These are phyloP conservation scores for Pelagophyceae sp. DNA, from an alignment of 352 stramenopile species.

Conservation along the genomic window DNA sequence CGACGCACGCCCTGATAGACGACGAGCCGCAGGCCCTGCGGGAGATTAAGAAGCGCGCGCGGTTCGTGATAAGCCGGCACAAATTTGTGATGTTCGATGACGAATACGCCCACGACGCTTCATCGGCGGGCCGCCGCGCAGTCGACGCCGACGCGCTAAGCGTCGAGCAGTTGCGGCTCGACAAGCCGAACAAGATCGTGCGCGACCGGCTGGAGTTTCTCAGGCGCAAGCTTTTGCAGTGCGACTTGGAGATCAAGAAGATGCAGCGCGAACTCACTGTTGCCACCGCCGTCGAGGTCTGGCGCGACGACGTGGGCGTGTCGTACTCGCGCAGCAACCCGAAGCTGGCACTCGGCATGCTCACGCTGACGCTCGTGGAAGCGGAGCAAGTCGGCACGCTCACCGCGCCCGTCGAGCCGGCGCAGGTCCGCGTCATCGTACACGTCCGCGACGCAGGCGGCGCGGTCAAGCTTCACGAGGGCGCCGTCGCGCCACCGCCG, in stretches of 20 bases:
- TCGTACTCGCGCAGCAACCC: constrained; percentile 1
- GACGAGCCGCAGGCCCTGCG: neutral
- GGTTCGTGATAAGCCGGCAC: constrained; percentile 1
- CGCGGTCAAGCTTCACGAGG: neutral
- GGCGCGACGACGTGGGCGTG: neutral
- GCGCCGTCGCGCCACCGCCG: neutral
- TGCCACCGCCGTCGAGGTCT: neutral
- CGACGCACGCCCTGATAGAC: neutral
- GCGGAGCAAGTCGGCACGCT: neutral
- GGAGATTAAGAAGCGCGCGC: neutral
- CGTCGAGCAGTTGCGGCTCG: neutral
- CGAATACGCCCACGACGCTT: neutral
- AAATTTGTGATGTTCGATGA: neutral
- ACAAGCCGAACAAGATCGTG: neutral
- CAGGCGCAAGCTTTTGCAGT: neutral
- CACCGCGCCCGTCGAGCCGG: neutral
- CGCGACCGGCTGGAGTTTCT: neutral
- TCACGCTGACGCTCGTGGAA: neutral
- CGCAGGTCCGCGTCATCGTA: neutral
- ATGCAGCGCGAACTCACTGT: neutral
- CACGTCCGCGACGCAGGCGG: neutral
- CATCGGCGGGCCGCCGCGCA: neutral
- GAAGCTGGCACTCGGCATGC: constrained; percentile 6
- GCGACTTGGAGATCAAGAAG: neutral
- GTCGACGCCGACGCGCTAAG: neutral